Conservation (phyloP, 352 stramenopile genomes). For the Plasmopara muralis region DNA sequence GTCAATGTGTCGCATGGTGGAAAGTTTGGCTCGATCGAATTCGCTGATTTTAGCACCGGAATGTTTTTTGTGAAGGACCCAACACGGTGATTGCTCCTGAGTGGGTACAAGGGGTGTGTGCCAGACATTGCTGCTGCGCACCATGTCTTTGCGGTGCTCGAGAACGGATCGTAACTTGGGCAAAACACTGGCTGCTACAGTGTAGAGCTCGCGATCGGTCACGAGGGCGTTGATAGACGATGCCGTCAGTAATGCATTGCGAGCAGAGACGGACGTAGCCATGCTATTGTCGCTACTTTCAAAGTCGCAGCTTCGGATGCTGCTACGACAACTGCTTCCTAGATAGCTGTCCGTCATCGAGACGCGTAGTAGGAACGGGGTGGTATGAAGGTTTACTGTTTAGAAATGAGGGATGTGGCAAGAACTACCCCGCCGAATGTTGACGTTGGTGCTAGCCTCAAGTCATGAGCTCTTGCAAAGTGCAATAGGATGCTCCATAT, state of each 20-base stretch:
- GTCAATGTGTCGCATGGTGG: conserved; percentile 7
- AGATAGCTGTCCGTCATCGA: conserved; percentile 29
- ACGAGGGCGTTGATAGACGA: conserved; percentile 32
- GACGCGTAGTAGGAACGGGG: not conserved
- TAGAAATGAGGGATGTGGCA: conserved; percentile 14
- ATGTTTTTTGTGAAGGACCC: conserved; percentile 37
- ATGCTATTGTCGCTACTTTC: conserved; percentile 29
- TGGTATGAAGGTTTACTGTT: not conserved
- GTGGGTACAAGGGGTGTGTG: not conserved
- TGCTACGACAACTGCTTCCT: conserved; percentile 25
- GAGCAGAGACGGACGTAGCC: conserved; percentile 21
- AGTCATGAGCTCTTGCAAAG: too few species aligned
- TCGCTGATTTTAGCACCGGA: conserved; percentile 41
- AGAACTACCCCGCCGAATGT: conserved; percentile 8
- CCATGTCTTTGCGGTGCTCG: conserved; percentile 14
- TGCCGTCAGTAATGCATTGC: conserved; percentile 17
- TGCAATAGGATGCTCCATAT: not conserved
- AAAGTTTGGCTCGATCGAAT: conserved; percentile 37
- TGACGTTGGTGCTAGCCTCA: conserved; percentile 1
- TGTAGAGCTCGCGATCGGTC: conserved; percentile 31
- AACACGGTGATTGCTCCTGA: conserved; percentile 16
- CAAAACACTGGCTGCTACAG: conserved; percentile 24
- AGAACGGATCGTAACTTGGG: conserved; percentile 34
- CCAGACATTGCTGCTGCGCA: conserved; percentile 12
- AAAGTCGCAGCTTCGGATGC: conserved; percentile 29